Evolutionary conservation across 2,329 filamentous ascomycete genomes (phyloP).

Genomic region (Sporothrix luriei): DNA sequence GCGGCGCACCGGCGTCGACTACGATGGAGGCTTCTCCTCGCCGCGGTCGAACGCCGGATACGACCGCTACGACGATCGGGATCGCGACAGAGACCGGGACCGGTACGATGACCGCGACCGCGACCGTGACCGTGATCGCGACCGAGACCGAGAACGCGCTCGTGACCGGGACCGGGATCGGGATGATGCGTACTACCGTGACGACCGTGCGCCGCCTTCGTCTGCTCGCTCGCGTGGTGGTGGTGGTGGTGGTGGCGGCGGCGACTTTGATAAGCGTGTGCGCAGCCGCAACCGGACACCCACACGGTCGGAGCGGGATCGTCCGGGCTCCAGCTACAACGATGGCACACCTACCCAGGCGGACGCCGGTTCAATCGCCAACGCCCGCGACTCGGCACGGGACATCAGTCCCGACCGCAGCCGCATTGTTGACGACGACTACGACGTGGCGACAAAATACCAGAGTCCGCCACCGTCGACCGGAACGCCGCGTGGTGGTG

Average conservation of each 20-base stretch:
- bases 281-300: slow-evolving; percentile 22
- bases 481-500: not conserved
- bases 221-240: slow-evolving; percentile 15
- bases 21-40: slow-evolving; percentile 9
- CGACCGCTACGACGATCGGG: not conserved
- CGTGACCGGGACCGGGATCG: not conserved
- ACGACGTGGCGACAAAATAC: not conserved
- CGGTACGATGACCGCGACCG: no score
- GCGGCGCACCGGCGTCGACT: slow-evolving; percentile 6
- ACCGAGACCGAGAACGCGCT: not conserved
- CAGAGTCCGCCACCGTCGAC: slow-evolving; percentile 21
- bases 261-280: slow-evolving; percentile 7
- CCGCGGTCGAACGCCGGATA: slow-evolving; percentile 10
- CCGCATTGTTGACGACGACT: slow-evolving; percentile 9
- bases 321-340: not conserved
- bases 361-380: not conserved
- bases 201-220: slow-evolving; percentile 14
- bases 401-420: slow-evolving; percentile 1
- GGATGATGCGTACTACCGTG: not conserved
- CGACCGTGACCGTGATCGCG: not conserved
- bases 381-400: not conserved
- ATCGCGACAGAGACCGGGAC: not conserved
- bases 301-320: not conserved
- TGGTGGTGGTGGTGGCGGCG: slow-evolving; percentile 9
- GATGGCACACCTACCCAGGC: not conserved